Base-by-base conservation (phyloP, 2,329 filamentous ascomycete genomes). In the Aureobasidium mangrovei region DNA sequence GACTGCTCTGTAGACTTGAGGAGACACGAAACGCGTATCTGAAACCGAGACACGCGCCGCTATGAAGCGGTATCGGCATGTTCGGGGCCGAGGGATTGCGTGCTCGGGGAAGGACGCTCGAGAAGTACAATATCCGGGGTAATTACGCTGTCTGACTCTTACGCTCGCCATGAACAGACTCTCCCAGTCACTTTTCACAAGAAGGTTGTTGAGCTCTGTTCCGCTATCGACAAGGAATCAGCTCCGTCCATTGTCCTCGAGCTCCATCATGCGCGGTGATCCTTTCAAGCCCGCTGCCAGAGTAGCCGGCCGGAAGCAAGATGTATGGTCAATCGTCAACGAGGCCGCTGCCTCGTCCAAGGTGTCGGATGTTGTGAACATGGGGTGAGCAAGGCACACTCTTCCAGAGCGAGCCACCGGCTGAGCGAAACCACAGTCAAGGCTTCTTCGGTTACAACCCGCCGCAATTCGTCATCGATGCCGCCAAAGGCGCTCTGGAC, bases 401-500 rank as follows among this genome's bases (percentile, higher is more conserved):
- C 7, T 44, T 12, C 27, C 5, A n/a, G 10, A 4, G 8, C 12
- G 4, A 4, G 12, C 6, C 10, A 3, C 4, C 2, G 24, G 35
- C 45, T 48, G n/a, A 49, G 4, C 4, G 32, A 7, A 12, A 24
- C 1, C 8, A 39, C 8, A 49, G 46, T 49, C 82, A 85, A 69
- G 81, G 82, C 53, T 89, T 89, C 77, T 91, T 89, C 62, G 91
- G 91, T 56, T 97, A 97, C 71, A 97, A 97, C 67, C 91, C 91
- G 55, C 91, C 91, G 6, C 72, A 84, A 35, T 97, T 95, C 70
- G 89, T 96, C 60, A 76, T 96, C 60, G 81, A 95, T 63, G 93
- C 93, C 40, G 93, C 93, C 49, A 97, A 95, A 72, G 76, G 85
- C 38, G 91, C 91, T 38, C 79, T 98, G 49, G 85, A 95, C 66